These are phyloP conservation scores for Singerocomus inundabilis DNA, from an alignment of 1,284 basidiomycete species.

Conservation along the genomic window DNA sequence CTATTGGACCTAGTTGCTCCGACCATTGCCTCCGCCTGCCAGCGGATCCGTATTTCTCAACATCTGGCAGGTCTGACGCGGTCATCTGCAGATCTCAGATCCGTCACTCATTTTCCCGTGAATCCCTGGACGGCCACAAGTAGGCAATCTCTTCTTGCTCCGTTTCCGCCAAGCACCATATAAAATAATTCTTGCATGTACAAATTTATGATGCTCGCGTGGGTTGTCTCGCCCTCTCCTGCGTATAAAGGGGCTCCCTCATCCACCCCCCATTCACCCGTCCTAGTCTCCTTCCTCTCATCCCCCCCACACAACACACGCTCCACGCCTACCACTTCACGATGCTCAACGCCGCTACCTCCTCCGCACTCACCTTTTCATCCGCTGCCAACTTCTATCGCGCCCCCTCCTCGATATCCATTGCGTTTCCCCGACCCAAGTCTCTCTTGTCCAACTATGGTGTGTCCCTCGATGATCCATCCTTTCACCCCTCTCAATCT, in stretches of 20 bases:
- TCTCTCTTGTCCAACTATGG: slow-evolving; percentile 30
- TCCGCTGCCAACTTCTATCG: slow-evolving; percentile 36
- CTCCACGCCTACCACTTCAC: no score
- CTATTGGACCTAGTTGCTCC: slow-evolving; percentile 21
- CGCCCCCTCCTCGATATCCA: slow-evolving; percentile 31
- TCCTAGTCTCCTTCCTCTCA: no score
- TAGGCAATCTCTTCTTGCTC: slow-evolving; percentile 35
- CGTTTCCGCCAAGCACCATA: slow-evolving; percentile 31
- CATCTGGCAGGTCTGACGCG: slow-evolving; percentile 23
- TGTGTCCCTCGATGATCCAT: slow-evolving; percentile 3
- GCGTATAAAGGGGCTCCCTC: slow-evolving; percentile 44
- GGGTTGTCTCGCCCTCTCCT: slow-evolving; percentile 20
- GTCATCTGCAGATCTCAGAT: slow-evolving; percentile 37
- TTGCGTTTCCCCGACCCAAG: slow-evolving; percentile 32
- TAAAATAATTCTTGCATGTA: slow-evolving; percentile 31
- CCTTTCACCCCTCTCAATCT: slow-evolving; percentile 3
- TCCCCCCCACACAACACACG: no score
- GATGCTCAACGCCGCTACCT: slow-evolving; percentile 35
- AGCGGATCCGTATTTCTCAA: slow-evolving; percentile 36
- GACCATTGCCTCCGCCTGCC: slow-evolving; percentile 24
- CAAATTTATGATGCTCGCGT: slow-evolving; percentile 23
- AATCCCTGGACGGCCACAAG: slow-evolving; percentile 32
- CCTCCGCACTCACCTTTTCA: slow-evolving; percentile 31
- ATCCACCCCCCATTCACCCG: slow-evolving; percentile 26
- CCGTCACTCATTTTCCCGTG: slow-evolving; percentile 31